Percentiles rank a stretch among this genome's conserved stretches.
Conservation (phyloP, 2,329 filamentous ascomycete genomes). For the Fusarium haematococcum region DNA sequence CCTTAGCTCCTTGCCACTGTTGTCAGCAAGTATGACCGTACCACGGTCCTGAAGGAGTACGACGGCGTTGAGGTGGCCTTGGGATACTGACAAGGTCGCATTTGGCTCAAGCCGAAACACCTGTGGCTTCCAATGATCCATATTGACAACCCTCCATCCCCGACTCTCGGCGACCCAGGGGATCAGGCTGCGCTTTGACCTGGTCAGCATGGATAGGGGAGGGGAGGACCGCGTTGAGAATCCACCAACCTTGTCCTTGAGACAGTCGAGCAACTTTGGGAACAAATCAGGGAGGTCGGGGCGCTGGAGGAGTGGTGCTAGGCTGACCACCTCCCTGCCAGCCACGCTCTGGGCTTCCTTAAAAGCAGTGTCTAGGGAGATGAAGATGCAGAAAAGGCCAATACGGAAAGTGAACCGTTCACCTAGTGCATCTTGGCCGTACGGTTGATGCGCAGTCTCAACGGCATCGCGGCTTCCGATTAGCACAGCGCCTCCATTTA, state of each 20-base stretch:
- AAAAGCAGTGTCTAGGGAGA: neutral
- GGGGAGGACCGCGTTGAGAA: neutral
- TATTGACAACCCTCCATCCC: neutral
- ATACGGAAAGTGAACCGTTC: neutral
- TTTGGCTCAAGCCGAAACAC: neutral
- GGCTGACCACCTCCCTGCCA: neutral
- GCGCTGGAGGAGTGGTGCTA: neutral
- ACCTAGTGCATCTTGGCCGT: neutral
- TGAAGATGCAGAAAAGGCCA: neutral
- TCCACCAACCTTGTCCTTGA: neutral
- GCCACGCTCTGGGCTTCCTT: neutral
- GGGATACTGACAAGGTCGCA: neutral
- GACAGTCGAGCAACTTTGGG: neutral
- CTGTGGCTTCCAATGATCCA: neutral
- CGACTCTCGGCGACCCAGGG: neutral
- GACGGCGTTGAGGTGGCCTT: neutral
- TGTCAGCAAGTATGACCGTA: neutral
- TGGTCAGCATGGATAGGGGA: neutral
- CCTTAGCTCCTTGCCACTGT: no score
- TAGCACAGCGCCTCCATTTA: neutral
- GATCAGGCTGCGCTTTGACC: neutral
- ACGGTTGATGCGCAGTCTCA: neutral
- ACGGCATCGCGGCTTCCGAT: neutral
- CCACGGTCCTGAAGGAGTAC: neutral
- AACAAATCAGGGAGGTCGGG: neutral